Evolutionary conservation across 208 protist species (phyloP).

Genomic region (Leishmania aethiopica): DNA sequence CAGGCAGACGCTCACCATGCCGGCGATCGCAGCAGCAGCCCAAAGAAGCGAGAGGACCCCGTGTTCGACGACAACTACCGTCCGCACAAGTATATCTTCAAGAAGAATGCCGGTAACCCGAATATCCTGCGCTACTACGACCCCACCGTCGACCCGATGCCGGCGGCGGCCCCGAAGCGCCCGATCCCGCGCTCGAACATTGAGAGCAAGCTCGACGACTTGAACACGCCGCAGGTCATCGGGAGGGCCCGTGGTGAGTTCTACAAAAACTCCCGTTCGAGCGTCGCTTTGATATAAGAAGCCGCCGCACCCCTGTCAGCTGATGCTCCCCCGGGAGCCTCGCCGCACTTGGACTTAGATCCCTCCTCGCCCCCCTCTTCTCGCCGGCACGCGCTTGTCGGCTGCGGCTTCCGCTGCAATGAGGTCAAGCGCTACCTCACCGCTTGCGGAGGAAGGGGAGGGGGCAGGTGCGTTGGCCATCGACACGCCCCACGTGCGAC

Average conservation of each 20-base stretch:
- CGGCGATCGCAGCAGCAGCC: neutral
- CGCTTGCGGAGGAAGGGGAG: neutral
- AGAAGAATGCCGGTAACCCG: conserved; percentile 28
- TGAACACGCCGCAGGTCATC: conserved; percentile 14
- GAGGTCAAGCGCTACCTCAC: neutral
- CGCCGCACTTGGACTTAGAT: neutral
- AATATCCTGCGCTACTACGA: conserved; percentile 72
- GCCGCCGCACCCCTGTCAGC: neutral
- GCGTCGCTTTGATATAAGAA: conserved; percentile 11
- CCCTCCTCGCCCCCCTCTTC: neutral
- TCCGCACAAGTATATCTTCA: conserved; percentile 18
- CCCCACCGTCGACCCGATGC: conserved; percentile 47
- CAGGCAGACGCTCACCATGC: conserved; percentile 2
- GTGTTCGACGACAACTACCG: conserved; percentile 19
- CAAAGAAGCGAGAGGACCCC: conserved; percentile 20
- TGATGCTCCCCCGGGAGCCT: neutral
- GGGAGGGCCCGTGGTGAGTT: conserved; percentile 27
- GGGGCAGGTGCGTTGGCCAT: neutral
- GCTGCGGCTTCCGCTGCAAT: neutral
- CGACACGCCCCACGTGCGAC: neutral
- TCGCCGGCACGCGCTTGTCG: neutral
- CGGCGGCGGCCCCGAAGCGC: conserved; percentile 17
- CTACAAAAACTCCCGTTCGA: conserved; percentile 7
- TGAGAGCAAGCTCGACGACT: conserved; percentile 31
- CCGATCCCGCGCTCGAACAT: conserved; percentile 40